Evolutionary conservation across 2,329 filamentous ascomycete genomes (phyloP), one percentile per base, ranked within the genome.

Genomic region (Westerdykella aurantiaca): DNA sequence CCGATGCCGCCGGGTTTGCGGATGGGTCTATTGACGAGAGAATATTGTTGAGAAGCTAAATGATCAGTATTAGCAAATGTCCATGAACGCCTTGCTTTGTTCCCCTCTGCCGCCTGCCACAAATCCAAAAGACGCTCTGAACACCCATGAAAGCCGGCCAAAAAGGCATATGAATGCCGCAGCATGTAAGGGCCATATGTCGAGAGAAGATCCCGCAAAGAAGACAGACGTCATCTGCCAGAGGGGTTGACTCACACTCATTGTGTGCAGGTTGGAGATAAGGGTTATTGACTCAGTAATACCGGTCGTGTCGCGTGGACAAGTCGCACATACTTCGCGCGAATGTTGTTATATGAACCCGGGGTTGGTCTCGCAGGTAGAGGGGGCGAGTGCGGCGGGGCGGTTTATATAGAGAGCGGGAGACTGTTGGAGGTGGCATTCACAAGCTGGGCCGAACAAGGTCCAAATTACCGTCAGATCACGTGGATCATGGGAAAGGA

Each of bases 11-110:
- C 39, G 45, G 52, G 51, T 56, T 48, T 39, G 57, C 58, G 31
- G 56, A 48, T 14, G 58, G 61, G 50, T 65, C 63, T 50, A 69
- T 63, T 47, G 62, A 64, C 16, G 62, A 65, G 46, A 69, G 63
- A 43, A 69, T 55, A 43, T 63, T 60, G 51, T 61, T 63, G 45
- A 70, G 61, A 25, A 50, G 50, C 52, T 57, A 44, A 12, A 29
- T 13, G 31, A 38, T 13, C 5, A 18, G 6, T 10, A 13, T 35
- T 35, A 35, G 33, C 17, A 16, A 14, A 16, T 16, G 9, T 35
- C n/a, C 17, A 35, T 14, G 6, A 35, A 35, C 7, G 9, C 5
- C 17, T 7, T 29, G 9, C 25, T 29, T 29, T 29, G 25, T 29
- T 29, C 25, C 4, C 25, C 25, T 29, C 7, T 29, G 25, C 7